A percentile compares a stretch with the other conserved stretches of the same genome.
phyloP scores from a whole-genome alignment of 129 eudicot species.

The sunflower (Helianthus annuus) region HanXRQr2.0-SUNRISE NC_035433.2:49152301-49152800 shows the following conservation, averaged over 20 bases:
- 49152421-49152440: no score
- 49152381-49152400: no score
- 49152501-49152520: constrained; percentile 39
- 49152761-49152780: no score
- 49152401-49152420: no score
- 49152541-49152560: constrained; percentile 43
- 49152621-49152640: background rate
- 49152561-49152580: background rate
- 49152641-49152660: constrained; percentile 63
- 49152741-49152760: constrained; percentile 28
- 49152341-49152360: no score
- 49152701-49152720: constrained; percentile 40
- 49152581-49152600: no score
- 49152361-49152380: no score
- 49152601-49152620: background rate
- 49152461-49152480: no score
- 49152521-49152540: constrained; percentile 42
- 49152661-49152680: constrained; percentile 76
- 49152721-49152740: constrained; percentile 66
- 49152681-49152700: constrained; percentile 53
- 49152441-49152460: no score
- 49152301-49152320: no score
- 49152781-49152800: no score
- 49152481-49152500: constrained; percentile 58
- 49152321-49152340: no score